Evolutionary conservation across 2,329 filamentous ascomycete genomes (phyloP).

Genomic region (Ascochyta pisi): DNA sequence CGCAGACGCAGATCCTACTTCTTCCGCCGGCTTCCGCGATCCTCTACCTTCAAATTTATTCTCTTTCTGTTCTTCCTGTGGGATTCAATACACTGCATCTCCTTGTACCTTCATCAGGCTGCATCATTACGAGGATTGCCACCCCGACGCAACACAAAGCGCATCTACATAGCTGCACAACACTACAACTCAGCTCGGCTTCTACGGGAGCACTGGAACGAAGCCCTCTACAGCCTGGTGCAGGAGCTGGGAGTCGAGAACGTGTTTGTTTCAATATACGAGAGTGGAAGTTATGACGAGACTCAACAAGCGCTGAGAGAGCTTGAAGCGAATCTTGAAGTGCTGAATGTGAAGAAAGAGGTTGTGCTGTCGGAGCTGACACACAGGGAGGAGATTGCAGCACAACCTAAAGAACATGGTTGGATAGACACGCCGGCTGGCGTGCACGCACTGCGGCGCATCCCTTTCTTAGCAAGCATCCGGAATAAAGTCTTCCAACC

Average conservation of each 20-base stretch:
- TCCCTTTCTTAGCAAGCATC: constrained; percentile 70
- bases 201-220: constrained; percentile 68
- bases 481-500: constrained; percentile 69
- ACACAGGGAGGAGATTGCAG: constrained; percentile 46
- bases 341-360: constrained; percentile 60
- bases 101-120: constrained; percentile 25
- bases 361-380: constrained; percentile 66
- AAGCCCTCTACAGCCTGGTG: constrained; percentile 64
- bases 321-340: constrained; percentile 62
- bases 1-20: constrained; percentile 24
- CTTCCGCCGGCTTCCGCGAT: constrained; percentile 28
- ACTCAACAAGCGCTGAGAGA: constrained; percentile 67
- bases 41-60: constrained; percentile 27
- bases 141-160: constrained; percentile 30
- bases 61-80: constrained; percentile 28
- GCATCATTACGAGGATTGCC: constrained; percentile 16
- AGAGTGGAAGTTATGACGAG: constrained; percentile 73
- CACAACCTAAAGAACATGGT: constrained; percentile 49
- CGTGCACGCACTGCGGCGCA: constrained; percentile 65
- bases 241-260: constrained; percentile 66
- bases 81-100: constrained; percentile 31
- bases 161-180: constrained; percentile 72
- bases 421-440: constrained; percentile 67
- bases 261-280: constrained; percentile 71
- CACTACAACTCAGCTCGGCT: constrained; percentile 72